Evolutionary conservation across 768 basidiomycete species (phyloP).

Genomic region (Amanita rimosa): DNA sequence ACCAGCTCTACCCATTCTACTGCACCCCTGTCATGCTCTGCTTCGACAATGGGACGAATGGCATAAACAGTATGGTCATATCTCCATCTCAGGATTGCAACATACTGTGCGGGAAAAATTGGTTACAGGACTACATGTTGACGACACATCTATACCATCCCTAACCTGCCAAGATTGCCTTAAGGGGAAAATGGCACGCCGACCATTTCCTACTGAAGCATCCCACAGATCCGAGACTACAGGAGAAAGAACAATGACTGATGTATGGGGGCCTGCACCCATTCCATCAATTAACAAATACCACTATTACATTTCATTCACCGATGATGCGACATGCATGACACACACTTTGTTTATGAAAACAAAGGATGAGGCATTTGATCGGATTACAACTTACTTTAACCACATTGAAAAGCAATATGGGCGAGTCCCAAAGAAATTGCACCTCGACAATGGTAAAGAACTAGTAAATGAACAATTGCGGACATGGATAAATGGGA

Average conservation of each 20-base stretch:
- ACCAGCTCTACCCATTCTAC: too few relatives aligned
- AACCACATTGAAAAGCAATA: not conserved
- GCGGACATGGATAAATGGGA: too few relatives aligned
- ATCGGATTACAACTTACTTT: not conserved
- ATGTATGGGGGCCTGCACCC: slow-evolving; percentile 2
- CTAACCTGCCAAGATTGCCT: not conserved
- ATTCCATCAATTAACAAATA: not conserved
- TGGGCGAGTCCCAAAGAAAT: not conserved
- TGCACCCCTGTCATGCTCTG: too few relatives aligned
- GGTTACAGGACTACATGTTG: too few relatives aligned
- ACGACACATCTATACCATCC: too few relatives aligned
- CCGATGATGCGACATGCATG: not conserved
- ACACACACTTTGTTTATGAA: not conserved
- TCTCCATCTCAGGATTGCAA: too few relatives aligned
- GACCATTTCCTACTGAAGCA: not conserved
- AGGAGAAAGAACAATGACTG: not conserved
- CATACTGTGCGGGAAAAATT: too few relatives aligned
- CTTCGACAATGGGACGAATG: too few relatives aligned
- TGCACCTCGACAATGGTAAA: not conserved
- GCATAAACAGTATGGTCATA: too few relatives aligned
- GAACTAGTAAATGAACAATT: too few relatives aligned
- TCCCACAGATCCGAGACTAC: not conserved
- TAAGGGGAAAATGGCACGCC: not conserved
- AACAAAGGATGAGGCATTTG: slow-evolving; percentile 2
- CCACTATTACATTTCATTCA: slow-evolving; percentile 4